Conservation (phyloP, 1,284 basidiomycete species). For the Apiotrichum domesticum region DNA sequence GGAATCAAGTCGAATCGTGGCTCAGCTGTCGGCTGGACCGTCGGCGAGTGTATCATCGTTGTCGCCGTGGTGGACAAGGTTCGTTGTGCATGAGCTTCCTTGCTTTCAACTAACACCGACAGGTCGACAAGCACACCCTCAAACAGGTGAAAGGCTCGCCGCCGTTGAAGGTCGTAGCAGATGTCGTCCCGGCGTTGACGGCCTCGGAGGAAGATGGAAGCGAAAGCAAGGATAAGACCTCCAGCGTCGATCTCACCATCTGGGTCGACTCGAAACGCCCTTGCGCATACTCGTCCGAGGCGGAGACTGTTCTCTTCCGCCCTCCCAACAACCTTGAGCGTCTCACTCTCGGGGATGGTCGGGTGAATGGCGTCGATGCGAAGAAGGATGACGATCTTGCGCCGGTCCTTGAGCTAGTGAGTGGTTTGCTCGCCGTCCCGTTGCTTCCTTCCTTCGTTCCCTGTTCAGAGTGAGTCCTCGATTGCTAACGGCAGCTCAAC, state of each 20-base stretch:
- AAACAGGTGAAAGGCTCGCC: neutral
- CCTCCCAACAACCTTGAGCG: conserved; percentile 17
- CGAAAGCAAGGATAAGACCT: neutral
- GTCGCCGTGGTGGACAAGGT: conserved; percentile 19
- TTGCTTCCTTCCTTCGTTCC: neutral
- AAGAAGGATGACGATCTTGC: conserved; percentile 1
- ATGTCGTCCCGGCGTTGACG: neutral
- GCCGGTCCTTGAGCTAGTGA: neutral
- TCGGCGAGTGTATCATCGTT: conserved; percentile 20
- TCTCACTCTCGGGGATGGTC: neutral
- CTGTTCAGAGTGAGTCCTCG: neutral
- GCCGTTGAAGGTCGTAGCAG: neutral
- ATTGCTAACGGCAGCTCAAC: neutral
- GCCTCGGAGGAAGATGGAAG: neutral
- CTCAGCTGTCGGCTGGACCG: conserved; percentile 26
- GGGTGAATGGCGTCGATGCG: neutral
- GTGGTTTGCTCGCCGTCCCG: neutral
- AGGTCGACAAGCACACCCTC: conserved; percentile 1
- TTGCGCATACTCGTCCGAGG: conserved; percentile 13
- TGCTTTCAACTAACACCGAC: neutral
- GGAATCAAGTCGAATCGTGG: conserved; percentile 13
- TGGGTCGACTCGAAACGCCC: conserved; percentile 6
- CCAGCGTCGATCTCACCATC: neutral
- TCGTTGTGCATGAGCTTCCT: neutral
- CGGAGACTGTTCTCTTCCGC: conserved; percentile 25